Conservation (phyloP, 768 basidiomycete species). For the Cystobasidium tubakii region DNA sequence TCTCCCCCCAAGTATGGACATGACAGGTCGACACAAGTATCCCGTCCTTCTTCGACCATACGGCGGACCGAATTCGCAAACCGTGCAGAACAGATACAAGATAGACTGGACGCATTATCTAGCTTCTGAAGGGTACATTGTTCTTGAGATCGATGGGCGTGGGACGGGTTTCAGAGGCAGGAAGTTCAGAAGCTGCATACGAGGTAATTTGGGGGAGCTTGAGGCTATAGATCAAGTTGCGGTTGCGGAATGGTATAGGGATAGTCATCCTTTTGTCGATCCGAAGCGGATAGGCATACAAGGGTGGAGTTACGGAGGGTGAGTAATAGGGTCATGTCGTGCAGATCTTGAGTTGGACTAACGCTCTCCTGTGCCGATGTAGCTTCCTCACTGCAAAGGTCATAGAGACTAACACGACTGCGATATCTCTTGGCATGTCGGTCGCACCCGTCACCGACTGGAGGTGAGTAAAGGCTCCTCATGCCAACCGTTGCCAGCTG, state of each 20-base stretch:
- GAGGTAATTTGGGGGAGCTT: slow-evolving; percentile 76
- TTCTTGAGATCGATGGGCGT: slow-evolving; percentile 83
- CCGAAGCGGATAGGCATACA: slow-evolving; percentile 82
- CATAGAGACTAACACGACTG: slow-evolving; percentile 77
- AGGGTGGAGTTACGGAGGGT: slow-evolving; percentile 63
- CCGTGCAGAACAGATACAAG: slow-evolving; percentile 61
- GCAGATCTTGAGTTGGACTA: slow-evolving; percentile 72
- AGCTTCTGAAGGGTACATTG: slow-evolving; percentile 72
- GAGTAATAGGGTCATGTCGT: not conserved
- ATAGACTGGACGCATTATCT: slow-evolving; percentile 85
- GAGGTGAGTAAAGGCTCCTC: slow-evolving; percentile 57
- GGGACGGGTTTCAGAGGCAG: slow-evolving; percentile 86
- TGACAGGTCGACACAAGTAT: slow-evolving; percentile 90
- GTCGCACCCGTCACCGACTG: slow-evolving; percentile 90
- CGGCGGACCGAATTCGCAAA: slow-evolving; percentile 82
- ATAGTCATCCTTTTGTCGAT: slow-evolving; percentile 77
- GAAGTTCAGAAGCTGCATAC: slow-evolving; percentile 75
- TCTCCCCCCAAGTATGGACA: slow-evolving; percentile 85
- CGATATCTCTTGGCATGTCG: slow-evolving; percentile 85
- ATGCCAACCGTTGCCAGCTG: slow-evolving; percentile 40
- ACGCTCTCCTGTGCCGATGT: slow-evolving; percentile 46
- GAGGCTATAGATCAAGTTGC: slow-evolving; percentile 86
- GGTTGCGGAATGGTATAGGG: slow-evolving; percentile 79
- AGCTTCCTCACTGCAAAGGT: slow-evolving; percentile 90
- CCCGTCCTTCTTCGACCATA: slow-evolving; percentile 89